phyloP scores from a whole-genome alignment of 1,284 basidiomycete genomes.

The Rhodotorula sp. region DNA sequence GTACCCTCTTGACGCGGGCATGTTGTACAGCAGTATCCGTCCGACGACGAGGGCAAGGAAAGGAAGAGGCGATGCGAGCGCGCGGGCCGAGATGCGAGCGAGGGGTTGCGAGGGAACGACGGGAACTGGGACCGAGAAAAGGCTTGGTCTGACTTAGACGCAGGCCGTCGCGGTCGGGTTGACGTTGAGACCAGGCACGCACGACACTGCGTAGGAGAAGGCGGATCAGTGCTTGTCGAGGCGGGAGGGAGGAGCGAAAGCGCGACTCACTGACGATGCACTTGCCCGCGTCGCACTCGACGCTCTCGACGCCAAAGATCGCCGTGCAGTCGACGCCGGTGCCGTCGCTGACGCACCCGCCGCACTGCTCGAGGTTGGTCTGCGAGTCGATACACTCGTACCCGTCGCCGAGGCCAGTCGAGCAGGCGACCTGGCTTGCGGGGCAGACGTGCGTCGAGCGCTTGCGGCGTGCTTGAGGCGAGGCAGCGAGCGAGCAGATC shows the following conservation, averaged over 20 bases:
- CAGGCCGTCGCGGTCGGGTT: conserved; percentile 28
- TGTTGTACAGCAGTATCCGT: not conserved
- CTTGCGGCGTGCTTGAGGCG: conserved; percentile 17
- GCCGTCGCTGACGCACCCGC: conserved; percentile 64
- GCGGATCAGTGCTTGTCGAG: not conserved
- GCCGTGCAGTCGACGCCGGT: conserved; percentile 68
- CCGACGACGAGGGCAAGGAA: not conserved
- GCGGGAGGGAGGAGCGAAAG: too few species aligned
- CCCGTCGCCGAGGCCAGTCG: conserved; percentile 18
- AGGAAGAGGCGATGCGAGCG: not conserved
- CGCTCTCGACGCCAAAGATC: conserved; percentile 64
- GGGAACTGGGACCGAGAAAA: not conserved
- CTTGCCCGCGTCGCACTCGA: conserved; percentile 57
- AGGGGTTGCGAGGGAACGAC: not conserved
- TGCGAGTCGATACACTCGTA: conserved; percentile 50
- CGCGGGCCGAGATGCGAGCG: not conserved
- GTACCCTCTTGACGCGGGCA: not conserved
- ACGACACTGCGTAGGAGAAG: conserved; percentile 15
- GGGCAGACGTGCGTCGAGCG: conserved; percentile 27
- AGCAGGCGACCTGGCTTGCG: conserved; percentile 21
- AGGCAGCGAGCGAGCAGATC: conserved; percentile 18
- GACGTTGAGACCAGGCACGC: conserved; percentile 30
- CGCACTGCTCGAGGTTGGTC: conserved; percentile 57
- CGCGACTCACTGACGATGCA: conserved; percentile 39
- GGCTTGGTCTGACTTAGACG: conserved; percentile 5